phyloP scores from a whole-genome alignment of 306 rosid species.

The Gleditsia sinensis region DNA sequence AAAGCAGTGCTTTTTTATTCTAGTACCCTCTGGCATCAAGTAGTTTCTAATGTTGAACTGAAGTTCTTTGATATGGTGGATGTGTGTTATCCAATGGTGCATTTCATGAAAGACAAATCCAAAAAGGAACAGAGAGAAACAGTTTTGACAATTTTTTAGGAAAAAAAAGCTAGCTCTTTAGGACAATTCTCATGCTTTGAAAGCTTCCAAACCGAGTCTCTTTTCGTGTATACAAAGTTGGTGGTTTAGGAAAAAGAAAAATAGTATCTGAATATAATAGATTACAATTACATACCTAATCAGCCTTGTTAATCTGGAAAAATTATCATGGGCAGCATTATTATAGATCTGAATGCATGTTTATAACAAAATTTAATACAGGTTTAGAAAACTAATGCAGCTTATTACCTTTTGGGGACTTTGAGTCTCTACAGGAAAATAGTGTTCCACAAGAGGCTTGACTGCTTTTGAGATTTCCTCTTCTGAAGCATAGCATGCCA shows the following conservation, averaged over 20 bases:
- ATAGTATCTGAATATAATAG: neutral
- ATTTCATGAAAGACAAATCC: neutral
- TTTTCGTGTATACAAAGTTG: neutral
- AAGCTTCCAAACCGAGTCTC: neutral
- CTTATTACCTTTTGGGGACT: constrained; percentile 70
- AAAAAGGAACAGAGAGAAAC: neutral
- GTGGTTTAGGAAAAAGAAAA: neutral
- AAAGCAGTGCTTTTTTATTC: neutral
- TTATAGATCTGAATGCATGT: constrained; percentile 6
- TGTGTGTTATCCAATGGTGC: neutral
- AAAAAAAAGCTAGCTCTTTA: neutral
- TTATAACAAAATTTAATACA: constrained; percentile 12
- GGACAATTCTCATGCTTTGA: neutral
- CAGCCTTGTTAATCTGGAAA: neutral
- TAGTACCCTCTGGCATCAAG: neutral
- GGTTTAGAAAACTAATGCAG: neutral
- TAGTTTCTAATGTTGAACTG: neutral
- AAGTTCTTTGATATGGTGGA: neutral
- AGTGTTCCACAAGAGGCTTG: constrained; percentile 66
- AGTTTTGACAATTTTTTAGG: neutral
- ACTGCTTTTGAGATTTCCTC: constrained; percentile 89
- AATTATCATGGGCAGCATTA: neutral
- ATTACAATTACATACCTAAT: neutral
- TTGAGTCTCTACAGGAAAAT: constrained; percentile 72
- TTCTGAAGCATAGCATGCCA: constrained; percentile 92